Conservation (phyloP, 2,329 filamentous ascomycete species). For the Fusarium subtropicale region DNA sequence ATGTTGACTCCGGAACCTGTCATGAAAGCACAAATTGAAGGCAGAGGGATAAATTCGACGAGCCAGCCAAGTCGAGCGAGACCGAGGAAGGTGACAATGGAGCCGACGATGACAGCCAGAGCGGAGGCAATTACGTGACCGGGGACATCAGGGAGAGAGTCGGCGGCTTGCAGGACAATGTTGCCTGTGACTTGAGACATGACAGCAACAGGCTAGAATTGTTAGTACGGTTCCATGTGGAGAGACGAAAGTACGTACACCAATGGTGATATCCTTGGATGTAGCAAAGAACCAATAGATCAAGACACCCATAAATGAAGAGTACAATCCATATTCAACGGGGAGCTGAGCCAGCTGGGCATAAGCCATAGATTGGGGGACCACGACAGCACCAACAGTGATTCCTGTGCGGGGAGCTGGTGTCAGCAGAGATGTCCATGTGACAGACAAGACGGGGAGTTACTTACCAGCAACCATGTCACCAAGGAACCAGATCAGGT, state of each 20-base stretch:
- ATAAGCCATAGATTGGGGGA: slow-evolving; percentile 68
- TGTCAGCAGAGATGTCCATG: slow-evolving; percentile 35
- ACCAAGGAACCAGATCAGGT: slow-evolving; percentile 59
- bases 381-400: slow-evolving; percentile 65
- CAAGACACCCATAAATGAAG: slow-evolving; percentile 94
- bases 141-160: slow-evolving; percentile 53
- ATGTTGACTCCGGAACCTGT: slow-evolving; percentile 65
- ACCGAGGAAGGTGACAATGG: slow-evolving; percentile 62
- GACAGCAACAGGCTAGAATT: slow-evolving; percentile 63
- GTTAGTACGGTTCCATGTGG: slow-evolving; percentile 30
- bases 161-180: slow-evolving; percentile 57
- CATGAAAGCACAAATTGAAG: slow-evolving; percentile 66
- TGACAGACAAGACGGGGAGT: background rate
- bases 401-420: slow-evolving; percentile 45
- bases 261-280: slow-evolving; percentile 90
- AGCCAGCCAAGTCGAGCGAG: slow-evolving; percentile 65
- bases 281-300: slow-evolving; percentile 99
- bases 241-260: slow-evolving; percentile 63
- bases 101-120: slow-evolving; percentile 61
- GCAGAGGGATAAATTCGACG: slow-evolving; percentile 65
- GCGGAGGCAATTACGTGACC: slow-evolving; percentile 61
- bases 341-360: slow-evolving; percentile 61
- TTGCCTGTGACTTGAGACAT: slow-evolving; percentile 65
- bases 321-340: slow-evolving; percentile 65
- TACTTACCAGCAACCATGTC: slow-evolving; percentile 59